Conservation (phyloP, 371 early-diverging fungal genomes). For the Mucor circinelloides region DNA sequence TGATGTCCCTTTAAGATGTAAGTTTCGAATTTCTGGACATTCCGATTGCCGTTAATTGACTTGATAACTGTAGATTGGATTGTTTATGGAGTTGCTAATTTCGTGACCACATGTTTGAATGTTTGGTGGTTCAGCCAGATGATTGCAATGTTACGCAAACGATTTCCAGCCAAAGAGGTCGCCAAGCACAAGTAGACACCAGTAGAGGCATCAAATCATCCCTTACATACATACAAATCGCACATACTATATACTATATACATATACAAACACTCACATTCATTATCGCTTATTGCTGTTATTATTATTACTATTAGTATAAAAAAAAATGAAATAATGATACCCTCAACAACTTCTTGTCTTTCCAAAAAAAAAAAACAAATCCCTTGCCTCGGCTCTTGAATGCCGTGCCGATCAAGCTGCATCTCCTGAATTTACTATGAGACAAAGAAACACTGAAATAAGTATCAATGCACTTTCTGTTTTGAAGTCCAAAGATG, state of each 20-base stretch:
- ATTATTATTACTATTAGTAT: background rate
- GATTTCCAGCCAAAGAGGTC: conserved; percentile 31
- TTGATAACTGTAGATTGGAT: conserved; percentile 31
- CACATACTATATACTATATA: background rate
- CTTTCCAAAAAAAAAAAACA: background rate
- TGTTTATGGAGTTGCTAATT: conserved; percentile 66
- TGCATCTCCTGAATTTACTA: background rate
- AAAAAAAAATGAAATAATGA: background rate
- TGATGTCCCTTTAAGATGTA: conserved; percentile 58
- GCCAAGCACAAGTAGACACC: conserved; percentile 16
- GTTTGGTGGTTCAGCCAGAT: conserved; percentile 82
- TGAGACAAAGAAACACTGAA: background rate
- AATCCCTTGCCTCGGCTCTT: background rate
- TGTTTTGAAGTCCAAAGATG: background rate
- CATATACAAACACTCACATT: background rate
- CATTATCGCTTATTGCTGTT: background rate
- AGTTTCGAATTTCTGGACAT: conserved; percentile 14
- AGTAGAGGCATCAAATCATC: background rate
- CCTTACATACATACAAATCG: conserved; percentile 1
- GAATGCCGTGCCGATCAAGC: background rate
- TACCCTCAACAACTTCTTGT: background rate
- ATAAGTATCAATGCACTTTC: background rate
- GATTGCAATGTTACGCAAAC: conserved; percentile 56
- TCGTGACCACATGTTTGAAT: conserved; percentile 69
- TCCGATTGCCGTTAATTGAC: background rate